These are phyloP conservation scores for Polychytrium aggregatum DNA, from an alignment of 192 early-diverging fungal genomes.

Conservation along the genomic window DNA sequence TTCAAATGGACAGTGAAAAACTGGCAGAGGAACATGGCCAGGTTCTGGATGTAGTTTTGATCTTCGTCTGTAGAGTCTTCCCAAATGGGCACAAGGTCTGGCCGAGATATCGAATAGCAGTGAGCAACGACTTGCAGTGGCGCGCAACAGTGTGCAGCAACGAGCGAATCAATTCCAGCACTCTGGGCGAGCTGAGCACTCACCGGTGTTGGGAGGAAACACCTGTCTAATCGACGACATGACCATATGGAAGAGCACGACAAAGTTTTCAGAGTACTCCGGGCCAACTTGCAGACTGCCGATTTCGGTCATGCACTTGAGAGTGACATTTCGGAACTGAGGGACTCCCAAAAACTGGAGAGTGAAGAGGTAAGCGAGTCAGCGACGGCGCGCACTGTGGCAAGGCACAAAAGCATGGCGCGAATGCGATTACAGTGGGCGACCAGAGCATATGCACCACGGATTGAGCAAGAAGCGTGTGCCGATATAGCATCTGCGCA, in stretches of 20 bases:
- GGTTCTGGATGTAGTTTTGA: conserved; percentile 93
- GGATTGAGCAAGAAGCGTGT: too few relatives aligned
- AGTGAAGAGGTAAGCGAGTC: conserved; percentile 7
- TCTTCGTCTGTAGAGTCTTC: conserved; percentile 77
- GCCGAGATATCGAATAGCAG: neutral
- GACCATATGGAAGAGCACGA: conserved; percentile 72
- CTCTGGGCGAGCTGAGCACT: too few relatives aligned
- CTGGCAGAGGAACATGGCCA: conserved; percentile 83
- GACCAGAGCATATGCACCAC: too few relatives aligned
- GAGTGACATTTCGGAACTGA: conserved; percentile 81
- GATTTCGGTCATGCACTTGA: conserved; percentile 98
- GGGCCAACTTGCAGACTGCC: conserved; percentile 66
- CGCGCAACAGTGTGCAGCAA: too few relatives aligned
- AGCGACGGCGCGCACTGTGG: neutral
- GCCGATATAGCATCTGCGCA: too few relatives aligned
- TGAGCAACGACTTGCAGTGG: neutral
- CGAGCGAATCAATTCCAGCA: too few relatives aligned
- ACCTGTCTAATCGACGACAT: conserved; percentile 57
- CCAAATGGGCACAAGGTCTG: conserved; percentile 25
- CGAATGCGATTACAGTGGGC: too few relatives aligned
- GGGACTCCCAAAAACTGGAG: conserved; percentile 73
- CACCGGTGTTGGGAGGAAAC: conserved; percentile 59
- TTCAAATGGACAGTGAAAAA: conserved; percentile 78
- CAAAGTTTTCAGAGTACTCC: conserved; percentile 82
- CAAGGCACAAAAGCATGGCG: too few relatives aligned